Conservation (phyloP, 805 yeast species). For the Metschnikowia arizonensis region DNA sequence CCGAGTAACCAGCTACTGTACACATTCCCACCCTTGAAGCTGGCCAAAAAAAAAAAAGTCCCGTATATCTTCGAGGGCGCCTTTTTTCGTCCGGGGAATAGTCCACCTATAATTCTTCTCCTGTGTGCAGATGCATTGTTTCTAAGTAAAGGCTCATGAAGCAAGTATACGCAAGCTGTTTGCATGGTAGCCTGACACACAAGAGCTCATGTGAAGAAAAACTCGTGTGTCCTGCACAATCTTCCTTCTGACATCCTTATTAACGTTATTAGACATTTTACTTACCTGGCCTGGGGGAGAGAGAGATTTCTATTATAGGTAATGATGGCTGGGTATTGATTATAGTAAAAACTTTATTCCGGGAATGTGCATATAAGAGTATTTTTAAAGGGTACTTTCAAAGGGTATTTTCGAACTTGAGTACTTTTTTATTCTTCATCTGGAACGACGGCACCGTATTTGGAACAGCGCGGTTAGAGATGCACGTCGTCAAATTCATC, state of each 20-base stretch:
- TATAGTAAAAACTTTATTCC: not conserved
- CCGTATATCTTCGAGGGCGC: not conserved
- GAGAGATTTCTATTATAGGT: not conserved
- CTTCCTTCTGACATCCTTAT: not conserved
- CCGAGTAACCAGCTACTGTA: not conserved
- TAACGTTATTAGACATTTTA: not conserved
- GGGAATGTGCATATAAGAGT: not conserved
- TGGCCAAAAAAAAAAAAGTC: not conserved
- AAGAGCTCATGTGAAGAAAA: not conserved
- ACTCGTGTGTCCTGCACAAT: not conserved
- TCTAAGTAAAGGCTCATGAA: not conserved
- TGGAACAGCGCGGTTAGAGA: conserved; percentile 2
- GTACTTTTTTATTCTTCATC: no score
- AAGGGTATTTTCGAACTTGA: no score
- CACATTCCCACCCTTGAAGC: not conserved
- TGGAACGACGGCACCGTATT: not conserved
- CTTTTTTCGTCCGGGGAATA: no score
- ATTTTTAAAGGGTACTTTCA: no score
- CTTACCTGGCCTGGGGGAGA: not conserved
- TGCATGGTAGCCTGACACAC: not conserved
- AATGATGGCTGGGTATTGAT: not conserved
- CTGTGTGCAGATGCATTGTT: not conserved
- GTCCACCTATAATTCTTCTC: not conserved
- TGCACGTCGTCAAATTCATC: not conserved
- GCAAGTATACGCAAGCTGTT: conserved; percentile 2